These are phyloP conservation scores for Collariella sp. DNA, from an alignment of 495 filamentous ascomycete species.

Conservation along the genomic window DNA sequence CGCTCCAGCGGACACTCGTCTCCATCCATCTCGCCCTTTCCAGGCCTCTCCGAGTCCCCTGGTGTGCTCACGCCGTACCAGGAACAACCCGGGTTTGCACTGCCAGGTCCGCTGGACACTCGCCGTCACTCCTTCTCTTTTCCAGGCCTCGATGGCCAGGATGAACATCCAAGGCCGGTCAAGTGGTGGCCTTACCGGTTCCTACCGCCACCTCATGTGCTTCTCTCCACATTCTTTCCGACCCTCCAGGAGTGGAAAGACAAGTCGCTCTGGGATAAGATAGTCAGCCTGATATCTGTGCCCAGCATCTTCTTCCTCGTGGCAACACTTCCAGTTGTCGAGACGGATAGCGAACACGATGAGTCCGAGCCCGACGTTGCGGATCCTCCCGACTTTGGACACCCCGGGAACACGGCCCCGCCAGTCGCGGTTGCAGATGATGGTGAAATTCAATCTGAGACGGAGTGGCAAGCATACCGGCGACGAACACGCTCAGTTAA, in stretches of 20 bases:
- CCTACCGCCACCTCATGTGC: constrained; percentile 60
- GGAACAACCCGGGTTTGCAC: constrained; percentile 26
- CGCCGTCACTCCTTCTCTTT: constrained; percentile 22
- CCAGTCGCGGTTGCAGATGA: constrained; percentile 25
- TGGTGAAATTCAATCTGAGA: constrained; percentile 26
- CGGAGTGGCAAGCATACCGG: constrained; percentile 48
- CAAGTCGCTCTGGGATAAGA: constrained; percentile 68
- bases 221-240: constrained; percentile 75
- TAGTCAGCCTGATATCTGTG: constrained; percentile 68
- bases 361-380: constrained; percentile 36
- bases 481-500: constrained; percentile 32
- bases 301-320: constrained; percentile 87
- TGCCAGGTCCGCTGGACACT: constrained; percentile 22
- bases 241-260: constrained; percentile 71
- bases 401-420: constrained; percentile 18
- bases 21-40: constrained; percentile 35
- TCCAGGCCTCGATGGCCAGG: constrained; percentile 38
- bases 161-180: constrained; percentile 35
- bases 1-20: constrained; percentile 43
- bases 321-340: constrained; percentile 86
- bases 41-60: constrained; percentile 37
- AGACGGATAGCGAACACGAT: constrained; percentile 46
- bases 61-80: constrained; percentile 36
- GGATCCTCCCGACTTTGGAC: constrained; percentile 15
- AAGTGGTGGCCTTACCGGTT: constrained; percentile 68